Conservation (phyloP, 164 flowering plant genomes). For the Annona cherimola region DNA sequence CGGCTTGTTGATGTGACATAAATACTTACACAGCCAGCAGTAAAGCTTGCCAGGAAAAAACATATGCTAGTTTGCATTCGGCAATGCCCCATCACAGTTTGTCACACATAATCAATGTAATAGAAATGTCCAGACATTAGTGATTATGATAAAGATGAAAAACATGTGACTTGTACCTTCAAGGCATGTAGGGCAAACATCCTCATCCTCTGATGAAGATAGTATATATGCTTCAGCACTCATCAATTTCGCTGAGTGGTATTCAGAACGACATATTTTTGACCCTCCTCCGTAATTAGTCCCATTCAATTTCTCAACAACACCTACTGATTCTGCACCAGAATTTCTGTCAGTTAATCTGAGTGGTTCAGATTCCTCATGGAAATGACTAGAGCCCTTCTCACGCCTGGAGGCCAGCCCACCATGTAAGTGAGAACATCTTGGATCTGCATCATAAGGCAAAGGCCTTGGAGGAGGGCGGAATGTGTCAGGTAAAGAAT, state of each 20-base stretch:
- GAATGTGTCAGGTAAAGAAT: conserved; percentile 61
- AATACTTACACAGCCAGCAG: too few relatives aligned
- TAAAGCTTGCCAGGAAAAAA: too few relatives aligned
- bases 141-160: not conserved
- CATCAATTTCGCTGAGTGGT: conserved; percentile 34
- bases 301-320: conserved; percentile 57
- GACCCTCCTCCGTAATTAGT: conserved; percentile 50
- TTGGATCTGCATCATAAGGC: conserved; percentile 89
- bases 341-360: conserved; percentile 42
- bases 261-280: conserved; percentile 41
- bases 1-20: too few relatives aligned
- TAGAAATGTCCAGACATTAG: too few relatives aligned
- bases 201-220: conserved; percentile 85
- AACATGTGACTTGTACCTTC: conserved; percentile 50
- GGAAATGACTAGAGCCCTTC: conserved; percentile 83
- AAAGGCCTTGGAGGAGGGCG: conserved; percentile 91
- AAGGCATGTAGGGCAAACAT: conserved; percentile 97
- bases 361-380: conserved; percentile 77
- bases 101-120: too few relatives aligned
- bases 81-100: too few relatives aligned
- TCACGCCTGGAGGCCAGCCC: conserved; percentile 71
- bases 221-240: conserved; percentile 42
- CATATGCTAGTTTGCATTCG: too few relatives aligned
- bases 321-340: conserved; percentile 34
- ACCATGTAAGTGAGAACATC: conserved; percentile 56